Evolutionary conservation across 371 early-diverging fungal species (phyloP).

Genomic region (Mortierella sp.): DNA sequence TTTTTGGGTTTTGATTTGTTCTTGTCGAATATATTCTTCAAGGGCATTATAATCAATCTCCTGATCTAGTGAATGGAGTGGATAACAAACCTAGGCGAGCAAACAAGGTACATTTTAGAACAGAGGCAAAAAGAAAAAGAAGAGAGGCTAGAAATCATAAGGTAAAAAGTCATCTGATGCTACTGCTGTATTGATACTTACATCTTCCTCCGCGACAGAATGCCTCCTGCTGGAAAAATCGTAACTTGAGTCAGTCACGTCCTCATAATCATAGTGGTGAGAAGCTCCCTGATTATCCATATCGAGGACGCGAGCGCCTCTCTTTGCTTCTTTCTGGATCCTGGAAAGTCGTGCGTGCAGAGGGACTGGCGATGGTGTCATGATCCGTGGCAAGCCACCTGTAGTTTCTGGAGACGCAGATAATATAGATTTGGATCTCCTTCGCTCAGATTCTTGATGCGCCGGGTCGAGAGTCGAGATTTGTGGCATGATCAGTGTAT

Average conservation of each 20-base stretch:
- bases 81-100: conserved; percentile 41
- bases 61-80: conserved; percentile 26
- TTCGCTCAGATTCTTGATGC: conserved; percentile 5
- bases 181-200: conserved; percentile 9
- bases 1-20: conserved; percentile 45
- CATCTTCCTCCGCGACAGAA: conserved; percentile 58
- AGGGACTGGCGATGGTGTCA: conserved; percentile 47
- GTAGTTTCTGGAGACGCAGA: conserved; percentile 26
- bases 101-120: neutral
- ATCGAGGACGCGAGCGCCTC: conserved; percentile 40
- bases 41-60: conserved; percentile 45
- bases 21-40: conserved; percentile 50
- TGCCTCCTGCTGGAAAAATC: conserved; percentile 50
- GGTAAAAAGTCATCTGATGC: neutral
- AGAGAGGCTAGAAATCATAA: no score
- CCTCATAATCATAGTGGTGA: conserved; percentile 53
- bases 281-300: conserved; percentile 46
- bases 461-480: conserved; percentile 19
- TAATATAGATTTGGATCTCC: neutral
- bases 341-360: conserved; percentile 43
- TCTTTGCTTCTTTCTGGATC: conserved; percentile 40
- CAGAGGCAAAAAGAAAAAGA: neutral
- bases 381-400: conserved; percentile 31
- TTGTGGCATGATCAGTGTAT: conserved; percentile 52
- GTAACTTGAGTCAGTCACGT: conserved; percentile 44